Evolutionary conservation across 2,329 filamentous ascomycete species (phyloP), one percentile per base, ranked within the genome.

Genomic region (Alternaria angustiovoidea): DNA sequence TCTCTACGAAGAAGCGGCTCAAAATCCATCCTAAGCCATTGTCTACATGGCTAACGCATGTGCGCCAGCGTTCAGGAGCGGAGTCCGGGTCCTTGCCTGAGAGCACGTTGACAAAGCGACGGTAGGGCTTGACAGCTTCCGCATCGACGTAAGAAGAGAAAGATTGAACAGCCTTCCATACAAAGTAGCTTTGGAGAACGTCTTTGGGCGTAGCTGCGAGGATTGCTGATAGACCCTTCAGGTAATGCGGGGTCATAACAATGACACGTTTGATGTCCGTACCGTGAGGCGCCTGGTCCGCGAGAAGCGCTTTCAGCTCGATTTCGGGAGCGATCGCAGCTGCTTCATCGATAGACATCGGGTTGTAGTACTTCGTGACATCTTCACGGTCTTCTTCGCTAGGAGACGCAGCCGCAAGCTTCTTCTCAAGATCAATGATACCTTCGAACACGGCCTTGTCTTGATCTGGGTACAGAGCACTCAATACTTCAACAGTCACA

Each of bases 1-100:
- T 86, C 62, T 91, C 85, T 2, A 92, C 83, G 64, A 89, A 93
- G 79, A 92, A 91, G 22, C 88, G 86, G 70, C 88, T 89, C 16
- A 91, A 78, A 49, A 90, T 88, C 89, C 89, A 92, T 2, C 85
- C 85, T 22, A 92, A 74, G 5, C 85, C 84, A 22, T 77, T 74
- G 63, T 90, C 87, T 5, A 89, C 82, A 34, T 84, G 81, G 7
- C 73, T 73, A 28, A 91, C 83, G 66, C 89, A 92, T 7, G 82
- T 88, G 67, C 88, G 83, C 89, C 89, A 91, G 49, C 89, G 83
- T 68, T 91, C 89, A 14, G 87, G 79, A 20, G 82, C 83, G 2
- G 88, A 86, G 52, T 89, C 83, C 0, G 88, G 84, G 55, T 89
- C 87, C 79, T 86, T 87, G 47, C 87, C 89, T 61, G 82, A 81